Conservation (phyloP, 306 rosid species). For the Ceratonia siliqua region DNA sequence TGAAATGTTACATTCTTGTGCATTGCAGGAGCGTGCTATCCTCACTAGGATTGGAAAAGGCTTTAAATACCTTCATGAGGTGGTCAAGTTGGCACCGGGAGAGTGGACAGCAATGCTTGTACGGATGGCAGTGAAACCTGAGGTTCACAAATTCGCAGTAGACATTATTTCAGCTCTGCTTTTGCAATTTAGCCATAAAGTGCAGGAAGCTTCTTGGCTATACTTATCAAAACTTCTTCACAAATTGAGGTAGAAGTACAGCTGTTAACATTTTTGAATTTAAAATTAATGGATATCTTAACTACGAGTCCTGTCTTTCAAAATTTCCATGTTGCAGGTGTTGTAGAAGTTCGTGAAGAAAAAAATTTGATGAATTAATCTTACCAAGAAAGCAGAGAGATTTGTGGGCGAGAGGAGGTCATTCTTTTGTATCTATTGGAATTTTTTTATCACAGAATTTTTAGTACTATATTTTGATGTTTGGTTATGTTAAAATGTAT, state of each 20-base stretch:
- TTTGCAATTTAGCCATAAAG: slow-evolving; percentile 54
- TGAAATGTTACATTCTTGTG: slow-evolving; percentile 7
- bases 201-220: slow-evolving; percentile 64
- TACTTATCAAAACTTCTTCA: slow-evolving; percentile 73
- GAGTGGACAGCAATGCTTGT: slow-evolving; percentile 83
- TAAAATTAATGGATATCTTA: neutral
- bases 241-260: slow-evolving; percentile 36
- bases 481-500: neutral
- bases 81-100: slow-evolving; percentile 74
- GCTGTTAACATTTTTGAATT: slow-evolving; percentile 23
- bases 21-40: slow-evolving; percentile 61
- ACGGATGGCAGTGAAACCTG: slow-evolving; percentile 73
- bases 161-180: slow-evolving; percentile 64
- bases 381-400: neutral
- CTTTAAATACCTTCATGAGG: slow-evolving; percentile 57
- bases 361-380: neutral
- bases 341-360: neutral
- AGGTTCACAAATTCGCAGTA: slow-evolving; percentile 68
- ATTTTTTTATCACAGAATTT: neutral
- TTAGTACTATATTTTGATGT: neutral
- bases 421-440: neutral
- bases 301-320: neutral
- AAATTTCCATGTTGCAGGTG: neutral
- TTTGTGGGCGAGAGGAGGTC: neutral
- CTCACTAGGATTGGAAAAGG: slow-evolving; percentile 61